A percentile compares a stretch with the other conserved stretches of the same genome.
phyloP scores from a whole-genome alignment of 805 yeast species.

The Nakazawaea ambrosiae region DNA sequence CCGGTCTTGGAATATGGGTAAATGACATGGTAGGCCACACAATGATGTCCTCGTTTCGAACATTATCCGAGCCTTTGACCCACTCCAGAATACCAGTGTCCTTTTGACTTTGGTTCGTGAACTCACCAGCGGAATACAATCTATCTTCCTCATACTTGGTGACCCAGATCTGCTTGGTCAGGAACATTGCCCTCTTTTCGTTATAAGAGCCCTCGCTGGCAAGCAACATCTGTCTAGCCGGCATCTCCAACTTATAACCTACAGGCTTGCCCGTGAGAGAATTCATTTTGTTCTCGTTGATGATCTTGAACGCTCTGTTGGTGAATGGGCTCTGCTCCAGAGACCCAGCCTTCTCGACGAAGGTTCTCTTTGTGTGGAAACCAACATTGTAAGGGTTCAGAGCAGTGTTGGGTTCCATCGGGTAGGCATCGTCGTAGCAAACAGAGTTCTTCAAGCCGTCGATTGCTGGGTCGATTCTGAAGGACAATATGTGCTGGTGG shows the following conservation, averaged over 20 bases:
- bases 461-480: conserved; percentile 75
- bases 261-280: conserved; percentile 66
- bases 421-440: conserved; percentile 60
- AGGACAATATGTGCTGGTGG: conserved; percentile 75
- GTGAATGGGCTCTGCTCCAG: conserved; percentile 73
- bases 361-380: conserved; percentile 53
- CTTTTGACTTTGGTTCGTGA: conserved; percentile 68
- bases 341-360: conserved; percentile 63
- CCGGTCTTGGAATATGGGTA: conserved; percentile 77
- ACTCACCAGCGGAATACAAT: conserved; percentile 77
- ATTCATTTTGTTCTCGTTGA: conserved; percentile 67
- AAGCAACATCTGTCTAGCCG: conserved; percentile 70
- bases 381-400: conserved; percentile 67
- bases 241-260: conserved; percentile 67
- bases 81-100: conserved; percentile 70
- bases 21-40: conserved; percentile 80
- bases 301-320: conserved; percentile 65
- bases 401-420: conserved; percentile 46
- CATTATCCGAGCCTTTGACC: conserved; percentile 61
- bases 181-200: conserved; percentile 64
- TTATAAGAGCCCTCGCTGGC: conserved; percentile 60
- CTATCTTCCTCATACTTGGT: conserved; percentile 70
- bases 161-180: conserved; percentile 78
- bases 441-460: conserved; percentile 78
- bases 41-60: conserved; percentile 69